Conservation (phyloP, 306 rosid genomes). For the Castanopsis chinensis region DNA sequence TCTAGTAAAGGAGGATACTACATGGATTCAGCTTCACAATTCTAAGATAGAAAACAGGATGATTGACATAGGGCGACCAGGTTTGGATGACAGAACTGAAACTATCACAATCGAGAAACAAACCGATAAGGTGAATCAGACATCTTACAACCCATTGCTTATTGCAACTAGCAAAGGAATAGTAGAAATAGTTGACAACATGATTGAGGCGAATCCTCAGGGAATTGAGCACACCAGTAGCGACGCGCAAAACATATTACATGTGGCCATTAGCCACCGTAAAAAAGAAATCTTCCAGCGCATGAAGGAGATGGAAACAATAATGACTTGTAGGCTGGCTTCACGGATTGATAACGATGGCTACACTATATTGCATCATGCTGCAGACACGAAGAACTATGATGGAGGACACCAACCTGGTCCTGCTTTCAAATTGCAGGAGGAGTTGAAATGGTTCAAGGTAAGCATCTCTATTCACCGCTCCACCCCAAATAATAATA, state of each 20-base stretch:
- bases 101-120: not conserved
- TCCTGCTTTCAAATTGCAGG: not conserved
- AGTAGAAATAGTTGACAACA: constrained; percentile 38
- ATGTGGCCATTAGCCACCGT: constrained; percentile 28
- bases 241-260: constrained; percentile 17
- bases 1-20: not conserved
- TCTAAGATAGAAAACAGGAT: not conserved
- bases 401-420: not conserved
- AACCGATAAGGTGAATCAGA: no score
- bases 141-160: constrained; percentile 38
- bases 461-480: not conserved
- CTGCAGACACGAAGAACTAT: not conserved
- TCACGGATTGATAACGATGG: not conserved
- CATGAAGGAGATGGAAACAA: not conserved
- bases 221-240: constrained; percentile 4
- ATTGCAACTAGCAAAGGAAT: constrained; percentile 44
- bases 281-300: constrained; percentile 14
- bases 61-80: not conserved
- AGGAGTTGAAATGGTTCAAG: not conserved
- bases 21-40: not conserved
- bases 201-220: constrained; percentile 12
- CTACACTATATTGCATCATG: constrained; percentile 18
- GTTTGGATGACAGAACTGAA: not conserved
- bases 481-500: no score
- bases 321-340: not conserved